These are phyloP conservation scores for Diaporthe citri DNA, from an alignment of 2,329 filamentous ascomycete species.

Conservation along the genomic window DNA sequence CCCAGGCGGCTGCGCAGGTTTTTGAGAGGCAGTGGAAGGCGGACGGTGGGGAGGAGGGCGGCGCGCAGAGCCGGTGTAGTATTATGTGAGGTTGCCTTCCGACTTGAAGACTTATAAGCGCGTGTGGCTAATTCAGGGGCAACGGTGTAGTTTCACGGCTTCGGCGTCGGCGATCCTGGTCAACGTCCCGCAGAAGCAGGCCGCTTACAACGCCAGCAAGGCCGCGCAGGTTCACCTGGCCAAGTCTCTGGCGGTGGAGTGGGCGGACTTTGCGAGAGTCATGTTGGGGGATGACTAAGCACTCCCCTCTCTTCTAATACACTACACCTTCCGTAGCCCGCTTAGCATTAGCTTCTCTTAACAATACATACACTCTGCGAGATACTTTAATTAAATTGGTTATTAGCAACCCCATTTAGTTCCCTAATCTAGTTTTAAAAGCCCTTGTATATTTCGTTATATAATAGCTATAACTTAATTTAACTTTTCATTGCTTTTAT, in stretches of 20 bases:
- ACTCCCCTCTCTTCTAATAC: too few species aligned
- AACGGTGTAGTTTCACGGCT: slow-evolving; percentile 50
- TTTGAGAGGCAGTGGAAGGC: slow-evolving; percentile 51
- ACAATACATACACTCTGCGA: too few species aligned
- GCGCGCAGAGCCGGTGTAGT: slow-evolving; percentile 47
- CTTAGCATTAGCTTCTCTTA: too few species aligned
- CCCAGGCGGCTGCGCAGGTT: slow-evolving; percentile 55
- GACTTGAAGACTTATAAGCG: neutral
- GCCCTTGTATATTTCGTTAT: too few species aligned
- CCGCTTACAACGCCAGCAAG: slow-evolving; percentile 58
- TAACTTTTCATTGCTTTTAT: too few species aligned
- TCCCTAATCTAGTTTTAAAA: too few species aligned
- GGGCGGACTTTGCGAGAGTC: slow-evolving; percentile 56
- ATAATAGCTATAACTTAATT: too few species aligned
- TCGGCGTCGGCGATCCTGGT: slow-evolving; percentile 56
- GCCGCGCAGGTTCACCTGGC: slow-evolving; percentile 56
- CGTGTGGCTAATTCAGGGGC: neutral
- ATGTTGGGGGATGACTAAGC: too few species aligned
- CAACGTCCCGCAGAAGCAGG: slow-evolving; percentile 56
- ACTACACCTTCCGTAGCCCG: too few species aligned
- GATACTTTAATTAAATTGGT: too few species aligned
- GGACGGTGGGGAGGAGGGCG: slow-evolving; percentile 36
- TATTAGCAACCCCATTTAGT: too few species aligned
- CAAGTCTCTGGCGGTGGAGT: slow-evolving; percentile 57
- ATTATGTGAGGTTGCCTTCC: slow-evolving; percentile 46